Evolutionary conservation across 768 basidiomycete species (phyloP).

Genomic region (Daedaleopsis nitida): DNA sequence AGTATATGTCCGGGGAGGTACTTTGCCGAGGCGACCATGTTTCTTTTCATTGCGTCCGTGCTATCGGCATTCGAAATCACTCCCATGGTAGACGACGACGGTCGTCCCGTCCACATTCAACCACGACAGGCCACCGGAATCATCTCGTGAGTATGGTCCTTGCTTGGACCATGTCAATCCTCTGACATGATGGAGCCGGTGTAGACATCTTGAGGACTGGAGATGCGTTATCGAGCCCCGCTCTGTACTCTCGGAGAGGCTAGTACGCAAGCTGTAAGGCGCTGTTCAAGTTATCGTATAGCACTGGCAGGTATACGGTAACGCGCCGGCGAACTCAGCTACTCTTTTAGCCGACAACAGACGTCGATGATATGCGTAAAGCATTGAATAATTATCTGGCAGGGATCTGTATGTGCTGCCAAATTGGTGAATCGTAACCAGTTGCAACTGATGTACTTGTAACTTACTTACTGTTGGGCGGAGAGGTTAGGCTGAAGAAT

Average conservation of each 20-base stretch:
- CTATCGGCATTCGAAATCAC: constrained; percentile 6
- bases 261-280: neutral
- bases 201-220: neutral
- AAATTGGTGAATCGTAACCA: too few species aligned
- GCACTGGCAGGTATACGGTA: neutral
- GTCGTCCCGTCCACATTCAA: neutral
- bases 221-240: neutral
- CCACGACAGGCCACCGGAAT: neutral
- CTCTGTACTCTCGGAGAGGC: neutral
- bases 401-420: too few species aligned
- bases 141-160: neutral
- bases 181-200: neutral
- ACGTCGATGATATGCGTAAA: too few species aligned
- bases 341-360: too few species aligned
- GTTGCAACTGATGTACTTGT: too few species aligned
- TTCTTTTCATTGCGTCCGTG: constrained; percentile 1
- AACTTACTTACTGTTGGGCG: too few species aligned
- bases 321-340: too few species aligned
- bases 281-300: neutral
- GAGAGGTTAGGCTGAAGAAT: too few species aligned
- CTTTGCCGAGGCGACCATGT: constrained; percentile 5
- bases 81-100: constrained; percentile 1
- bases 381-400: too few species aligned
- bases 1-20: constrained; percentile 9
- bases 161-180: neutral